A percentile compares a stretch with the other conserved stretches of the same genome.
phyloP scores from a whole-genome alignment of 805 yeast species.

The Sugiyamaella qingdaonensis region DNA sequence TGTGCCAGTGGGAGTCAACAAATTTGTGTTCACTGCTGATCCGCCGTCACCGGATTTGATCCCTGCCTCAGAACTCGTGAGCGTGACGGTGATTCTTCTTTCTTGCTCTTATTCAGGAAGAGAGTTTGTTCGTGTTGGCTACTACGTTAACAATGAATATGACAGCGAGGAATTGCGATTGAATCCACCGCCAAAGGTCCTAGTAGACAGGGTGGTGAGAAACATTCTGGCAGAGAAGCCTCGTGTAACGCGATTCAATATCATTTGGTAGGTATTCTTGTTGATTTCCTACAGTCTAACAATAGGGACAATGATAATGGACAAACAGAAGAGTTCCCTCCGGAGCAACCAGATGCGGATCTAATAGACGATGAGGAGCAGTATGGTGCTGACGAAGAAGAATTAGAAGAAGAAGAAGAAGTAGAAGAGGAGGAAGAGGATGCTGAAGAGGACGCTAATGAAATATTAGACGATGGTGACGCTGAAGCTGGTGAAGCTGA shows the following conservation, averaged over 20 bases:
- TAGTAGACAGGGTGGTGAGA: slow-evolving; percentile 88
- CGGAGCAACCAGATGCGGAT: slow-evolving; percentile 65
- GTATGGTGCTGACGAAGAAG: slow-evolving; percentile 34
- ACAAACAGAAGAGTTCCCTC: slow-evolving; percentile 60
- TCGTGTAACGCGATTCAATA: slow-evolving; percentile 92
- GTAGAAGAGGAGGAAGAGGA: slow-evolving; percentile 17
- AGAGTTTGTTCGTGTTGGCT: slow-evolving; percentile 96
- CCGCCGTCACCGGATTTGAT: slow-evolving; percentile 95
- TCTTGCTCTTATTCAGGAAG: slow-evolving; percentile 91
- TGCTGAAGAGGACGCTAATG: slow-evolving; percentile 25
- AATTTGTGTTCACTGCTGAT: slow-evolving; percentile 88
- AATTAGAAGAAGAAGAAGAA: slow-evolving; percentile 35
- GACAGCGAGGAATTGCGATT: slow-evolving; percentile 90
- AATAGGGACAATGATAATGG: slow-evolving; percentile 58
- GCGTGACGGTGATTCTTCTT: slow-evolving; percentile 88
- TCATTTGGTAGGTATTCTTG: slow-evolving; percentile 62
- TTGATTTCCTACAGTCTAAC: slow-evolving; percentile 12
- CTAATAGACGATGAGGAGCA: slow-evolving; percentile 56
- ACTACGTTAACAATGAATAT: slow-evolving; percentile 95
- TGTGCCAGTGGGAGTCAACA: slow-evolving; percentile 94
- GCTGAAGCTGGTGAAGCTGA: slow-evolving; percentile 43
- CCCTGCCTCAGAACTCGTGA: slow-evolving; percentile 92
- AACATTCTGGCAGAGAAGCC: slow-evolving; percentile 97
- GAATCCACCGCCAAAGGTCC: slow-evolving; percentile 90
- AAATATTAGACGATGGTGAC: slow-evolving; percentile 44